A percentile compares a stretch with the other conserved stretches of the same genome.
These are phyloP conservation scores for Aspergillus phoenicis DNA, from an alignment of 2,329 filamentous ascomycete species.

Conservation along the genomic window DNA sequence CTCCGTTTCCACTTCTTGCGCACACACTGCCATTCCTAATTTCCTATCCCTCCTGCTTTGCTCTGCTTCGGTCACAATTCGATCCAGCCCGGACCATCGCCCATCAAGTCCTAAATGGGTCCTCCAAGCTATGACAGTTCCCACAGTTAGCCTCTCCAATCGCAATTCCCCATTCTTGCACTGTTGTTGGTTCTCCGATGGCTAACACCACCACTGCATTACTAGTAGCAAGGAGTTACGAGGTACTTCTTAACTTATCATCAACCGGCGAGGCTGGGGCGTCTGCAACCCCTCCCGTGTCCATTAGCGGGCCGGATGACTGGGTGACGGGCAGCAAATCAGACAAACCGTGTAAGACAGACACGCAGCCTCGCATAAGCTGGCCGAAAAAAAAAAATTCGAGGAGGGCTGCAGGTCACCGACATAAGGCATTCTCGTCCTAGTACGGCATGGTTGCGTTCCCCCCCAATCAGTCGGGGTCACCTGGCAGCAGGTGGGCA, in stretches of 20 bases:
- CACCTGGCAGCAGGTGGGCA: conserved; percentile 7
- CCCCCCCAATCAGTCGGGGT: conserved; percentile 7
- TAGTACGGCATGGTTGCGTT: conserved; percentile 1
- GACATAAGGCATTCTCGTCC: conserved; percentile 8
- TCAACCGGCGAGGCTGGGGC: conserved; percentile 6
- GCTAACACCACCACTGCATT: neutral
- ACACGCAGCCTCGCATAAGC: conserved; percentile 27
- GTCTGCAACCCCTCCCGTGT: conserved; percentile 6
- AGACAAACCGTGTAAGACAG: conserved; percentile 22
- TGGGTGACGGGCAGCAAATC: neutral
- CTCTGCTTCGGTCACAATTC: neutral
- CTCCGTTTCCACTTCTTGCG: neutral
- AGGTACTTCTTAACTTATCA: neutral
- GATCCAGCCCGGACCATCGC: neutral
- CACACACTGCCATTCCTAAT: neutral
- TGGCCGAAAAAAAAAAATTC: conserved; percentile 13
- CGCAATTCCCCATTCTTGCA: neutral
- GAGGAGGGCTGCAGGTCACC: conserved; percentile 5
- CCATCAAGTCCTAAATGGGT: neutral
- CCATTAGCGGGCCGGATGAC: conserved; percentile 9
- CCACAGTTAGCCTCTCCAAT: neutral
- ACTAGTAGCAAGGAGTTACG: neutral
- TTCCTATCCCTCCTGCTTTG: too few species aligned
- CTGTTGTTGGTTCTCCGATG: neutral
- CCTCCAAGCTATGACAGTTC: neutral